These are phyloP conservation scores for Prunella vulgaris DNA, from an alignment of 257 asterid species.

Conservation along the genomic window DNA sequence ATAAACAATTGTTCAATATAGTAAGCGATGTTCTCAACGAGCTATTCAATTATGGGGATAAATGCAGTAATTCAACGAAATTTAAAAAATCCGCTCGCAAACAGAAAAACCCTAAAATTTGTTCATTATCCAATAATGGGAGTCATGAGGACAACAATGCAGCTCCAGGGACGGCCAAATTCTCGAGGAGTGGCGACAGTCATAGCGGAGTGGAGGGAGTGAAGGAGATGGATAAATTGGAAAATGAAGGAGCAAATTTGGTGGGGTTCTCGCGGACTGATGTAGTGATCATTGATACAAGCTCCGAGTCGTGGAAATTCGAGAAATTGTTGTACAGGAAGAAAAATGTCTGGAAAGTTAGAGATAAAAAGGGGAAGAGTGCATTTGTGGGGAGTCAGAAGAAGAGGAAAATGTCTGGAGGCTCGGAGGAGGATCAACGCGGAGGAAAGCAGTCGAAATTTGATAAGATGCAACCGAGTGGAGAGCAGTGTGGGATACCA, in stretches of 20 bases:
- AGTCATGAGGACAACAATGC: slow-evolving; percentile 21
- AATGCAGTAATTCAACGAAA: slow-evolving; percentile 16
- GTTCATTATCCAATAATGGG: slow-evolving; percentile 22
- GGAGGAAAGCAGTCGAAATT: slow-evolving; percentile 47
- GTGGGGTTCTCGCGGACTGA: slow-evolving; percentile 77
- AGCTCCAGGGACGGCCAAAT: slow-evolving; percentile 20
- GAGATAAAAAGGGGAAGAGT: slow-evolving; percentile 53
- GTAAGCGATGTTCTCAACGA: slow-evolving; percentile 60
- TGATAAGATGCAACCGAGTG: slow-evolving; percentile 26
- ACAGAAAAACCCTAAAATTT: slow-evolving; percentile 65
- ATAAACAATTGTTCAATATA: slow-evolving; percentile 25
- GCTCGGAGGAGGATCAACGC: slow-evolving; percentile 15
- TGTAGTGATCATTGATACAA: slow-evolving; percentile 84
- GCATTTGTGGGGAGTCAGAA: slow-evolving; percentile 34
- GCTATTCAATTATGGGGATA: slow-evolving; percentile 69
- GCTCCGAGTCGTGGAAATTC: slow-evolving; percentile 76
- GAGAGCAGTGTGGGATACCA: slow-evolving; percentile 22
- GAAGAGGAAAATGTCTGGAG: slow-evolving; percentile 39
- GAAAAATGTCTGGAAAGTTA: slow-evolving; percentile 79
- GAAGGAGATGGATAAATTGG: slow-evolving; percentile 26
- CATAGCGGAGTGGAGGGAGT: slow-evolving; percentile 42
- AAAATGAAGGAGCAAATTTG: slow-evolving; percentile 36
- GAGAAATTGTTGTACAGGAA: slow-evolving; percentile 80
- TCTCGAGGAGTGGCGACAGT: slow-evolving; percentile 34
- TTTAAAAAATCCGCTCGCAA: slow-evolving; percentile 55